Percentiles rank a stretch among this genome's conserved stretches.
Conservation (phyloP, 176 grass and related monocot genomes). For the Oryza longistaminata region DNA sequence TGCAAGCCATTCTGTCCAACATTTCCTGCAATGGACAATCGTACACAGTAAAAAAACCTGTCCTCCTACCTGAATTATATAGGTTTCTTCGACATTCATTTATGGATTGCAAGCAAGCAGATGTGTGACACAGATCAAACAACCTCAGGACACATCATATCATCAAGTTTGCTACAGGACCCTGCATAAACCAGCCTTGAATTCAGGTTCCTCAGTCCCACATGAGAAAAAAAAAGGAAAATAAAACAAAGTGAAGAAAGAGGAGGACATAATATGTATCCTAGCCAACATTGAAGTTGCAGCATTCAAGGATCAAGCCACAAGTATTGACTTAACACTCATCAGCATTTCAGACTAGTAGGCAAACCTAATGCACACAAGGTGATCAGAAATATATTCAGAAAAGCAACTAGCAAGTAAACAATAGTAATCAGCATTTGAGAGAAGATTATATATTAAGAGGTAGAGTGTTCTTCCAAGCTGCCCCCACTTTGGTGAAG, state of each 20-base stretch:
- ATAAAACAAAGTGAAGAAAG: not conserved
- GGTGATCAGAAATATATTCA: not conserved
- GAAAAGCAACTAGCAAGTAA: slow-evolving; percentile 27
- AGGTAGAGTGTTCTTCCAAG: slow-evolving; percentile 2
- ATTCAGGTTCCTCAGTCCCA: slow-evolving; percentile 51
- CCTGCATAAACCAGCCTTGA: slow-evolving; percentile 47
- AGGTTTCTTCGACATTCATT: slow-evolving; percentile 33
- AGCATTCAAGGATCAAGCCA: slow-evolving; percentile 33
- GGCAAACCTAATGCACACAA: slow-evolving; percentile 31
- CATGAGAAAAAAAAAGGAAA: not conserved
- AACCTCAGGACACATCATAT: slow-evolving; percentile 46
- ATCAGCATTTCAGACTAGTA: slow-evolving; percentile 15
- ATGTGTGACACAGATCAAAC: slow-evolving; percentile 44
- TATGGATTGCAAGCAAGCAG: slow-evolving; percentile 44
- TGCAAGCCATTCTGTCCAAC: slow-evolving; percentile 31
- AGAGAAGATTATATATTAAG: not conserved
- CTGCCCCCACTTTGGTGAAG: slow-evolving; percentile 34
- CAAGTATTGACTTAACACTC: slow-evolving; percentile 36
- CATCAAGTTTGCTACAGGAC: slow-evolving; percentile 44
- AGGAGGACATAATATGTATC: not conserved
- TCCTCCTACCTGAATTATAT: slow-evolving; percentile 29
- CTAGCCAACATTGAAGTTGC: not conserved
- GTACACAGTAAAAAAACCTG: slow-evolving; percentile 29
- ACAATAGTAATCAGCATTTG: too few relatives aligned
- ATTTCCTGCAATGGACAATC: slow-evolving; percentile 38